Evolutionary conservation across 106 monocot species (phyloP), one percentile per base, ranked within the genome.

Genomic region (Posidonia australis): DNA sequence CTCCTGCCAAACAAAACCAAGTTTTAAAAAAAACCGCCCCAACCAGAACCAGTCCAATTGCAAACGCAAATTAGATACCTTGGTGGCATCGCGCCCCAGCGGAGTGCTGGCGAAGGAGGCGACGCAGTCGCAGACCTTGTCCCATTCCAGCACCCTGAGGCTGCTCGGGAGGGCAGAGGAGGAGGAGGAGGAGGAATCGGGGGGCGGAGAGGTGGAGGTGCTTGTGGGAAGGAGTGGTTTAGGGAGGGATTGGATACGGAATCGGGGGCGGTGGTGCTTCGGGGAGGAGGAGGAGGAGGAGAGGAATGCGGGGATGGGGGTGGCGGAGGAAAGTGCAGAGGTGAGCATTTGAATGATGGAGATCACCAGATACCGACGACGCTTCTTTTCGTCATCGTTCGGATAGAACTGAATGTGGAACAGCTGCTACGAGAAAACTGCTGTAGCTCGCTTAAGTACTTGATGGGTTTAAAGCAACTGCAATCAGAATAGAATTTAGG

Each of bases 121-220:
- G 73, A 92, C 92, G 67, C 70, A 59, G 51, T 84, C 81, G 82
- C 83, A 83, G 28, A 92, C 63, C 51, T 79, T 79, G 74, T 82
- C 79, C 92, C 92, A 92, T 75, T 87, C 86, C 9, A 92, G 84
- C 11, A 92, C 65, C 60, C 73, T 46, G 53, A 92, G 77, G 76
- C 78, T 84, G 68, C 84, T 84, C 31, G 74, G 59, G 36, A 79
- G 41, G n/a, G 71, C 79, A 26, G 78, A 28, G 44, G 73, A 56
- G n/a, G 51, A 60, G 20, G n/a, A 16, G 13, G 52, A 17, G 14
- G 60, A 60, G 3, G 77, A 55, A 5, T 41, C 2, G 27, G 60
- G 56, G 64, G 13, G 13, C n/a, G n/a, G n/a, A n/a, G n/a, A n/a
- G 46, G 32, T 54, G 67, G 1, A 53, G 62, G 77, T 42, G 67